phyloP scores from a whole-genome alignment of 2,329 filamentous ascomycete genomes.

The Epicoccum nigrum region DNA sequence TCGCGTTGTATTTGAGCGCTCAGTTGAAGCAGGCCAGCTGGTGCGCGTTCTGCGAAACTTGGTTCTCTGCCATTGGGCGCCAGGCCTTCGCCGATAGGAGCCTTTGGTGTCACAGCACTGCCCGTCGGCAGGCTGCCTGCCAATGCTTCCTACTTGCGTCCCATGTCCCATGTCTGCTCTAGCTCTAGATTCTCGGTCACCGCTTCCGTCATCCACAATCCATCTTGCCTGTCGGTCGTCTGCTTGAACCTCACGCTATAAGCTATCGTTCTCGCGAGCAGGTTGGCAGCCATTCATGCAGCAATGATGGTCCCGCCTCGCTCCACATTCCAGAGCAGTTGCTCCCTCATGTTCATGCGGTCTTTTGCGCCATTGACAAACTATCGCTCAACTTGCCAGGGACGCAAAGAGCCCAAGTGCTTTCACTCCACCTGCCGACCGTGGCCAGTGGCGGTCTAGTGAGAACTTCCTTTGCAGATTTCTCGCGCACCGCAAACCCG shows the following conservation, averaged over 20 bases:
- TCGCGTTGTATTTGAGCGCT: constrained; percentile 20
- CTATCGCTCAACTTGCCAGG: constrained; percentile 21
- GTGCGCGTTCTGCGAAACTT: constrained; percentile 17
- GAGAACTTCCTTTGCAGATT: constrained; percentile 22
- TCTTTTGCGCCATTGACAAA: constrained; percentile 15
- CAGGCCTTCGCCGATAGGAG: not conserved
- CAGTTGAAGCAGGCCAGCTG: constrained; percentile 21
- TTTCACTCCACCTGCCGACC: constrained; percentile 24
- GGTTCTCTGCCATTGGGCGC: constrained; percentile 32
- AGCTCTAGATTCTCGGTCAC: constrained; percentile 24
- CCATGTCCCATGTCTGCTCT: constrained; percentile 11
- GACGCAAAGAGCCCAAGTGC: constrained; percentile 21
- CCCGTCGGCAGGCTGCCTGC: constrained; percentile 24
- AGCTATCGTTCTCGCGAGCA: constrained; percentile 16
- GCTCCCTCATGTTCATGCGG: constrained; percentile 17
- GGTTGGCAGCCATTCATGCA: constrained; percentile 34
- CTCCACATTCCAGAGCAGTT: constrained; percentile 35
- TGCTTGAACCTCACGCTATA: constrained; percentile 14
- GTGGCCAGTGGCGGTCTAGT: constrained; percentile 18
- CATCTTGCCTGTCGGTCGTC: constrained; percentile 10
- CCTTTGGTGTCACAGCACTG: constrained; percentile 27
- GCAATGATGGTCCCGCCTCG: constrained; percentile 30
- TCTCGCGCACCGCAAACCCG: constrained; percentile 17
- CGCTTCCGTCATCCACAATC: constrained; percentile 29
- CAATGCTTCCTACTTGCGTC: constrained; percentile 16